Base-by-base conservation (phyloP, 2,329 filamentous ascomycete genomes). In the Colletotrichum melonis region DNA sequence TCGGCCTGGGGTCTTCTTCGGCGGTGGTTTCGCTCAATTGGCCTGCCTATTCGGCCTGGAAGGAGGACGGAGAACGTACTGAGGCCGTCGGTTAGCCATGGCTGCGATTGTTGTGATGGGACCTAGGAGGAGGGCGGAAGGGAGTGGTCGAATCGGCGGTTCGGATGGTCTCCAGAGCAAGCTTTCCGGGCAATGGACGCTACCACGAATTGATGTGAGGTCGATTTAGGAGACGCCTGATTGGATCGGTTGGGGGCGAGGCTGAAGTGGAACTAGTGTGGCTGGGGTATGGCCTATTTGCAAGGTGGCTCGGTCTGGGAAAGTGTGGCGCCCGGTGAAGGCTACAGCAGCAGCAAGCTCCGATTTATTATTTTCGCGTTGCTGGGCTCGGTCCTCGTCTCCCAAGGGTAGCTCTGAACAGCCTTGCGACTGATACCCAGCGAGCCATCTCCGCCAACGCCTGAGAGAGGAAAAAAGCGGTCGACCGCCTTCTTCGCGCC, bases 1-100 rank as follows among this genome's bases (percentile, higher is more conserved):
- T 5, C 12, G 24, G 12, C 22, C 52, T 2, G 42, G 38, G 42
- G 19, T 63, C 30, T 32, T 52, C 19, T 56, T 35, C 12, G 4
- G 19, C 28, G 54, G 35, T 19, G 42, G 30, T 26, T 55, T 32
- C 49, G 54, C 35, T 63, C 73, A 71, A 68, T 70, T 73, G 70
- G 16, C 49, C 28, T 16, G 49, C 8, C 26, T 1, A 0, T 11
- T 14, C 24, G 16, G 12, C 19, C 30, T 55, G 16, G 19, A 5
- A 28, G 64, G 6, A 1, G 30, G 56, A 59, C 12, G 46, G 30
- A 42, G 38, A 56, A 84, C 84, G 68, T 83, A 86, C 84, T 84
- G 80, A 75, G 84, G 73, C 79, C 82, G 80, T 83, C 84, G 83
- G 75, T 80, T 78, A 77, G 84, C 78, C 84, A 86, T 86, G 75